Conservation (phyloP, 2,329 filamentous ascomycete species). For the Monosporascus sp. region DNA sequence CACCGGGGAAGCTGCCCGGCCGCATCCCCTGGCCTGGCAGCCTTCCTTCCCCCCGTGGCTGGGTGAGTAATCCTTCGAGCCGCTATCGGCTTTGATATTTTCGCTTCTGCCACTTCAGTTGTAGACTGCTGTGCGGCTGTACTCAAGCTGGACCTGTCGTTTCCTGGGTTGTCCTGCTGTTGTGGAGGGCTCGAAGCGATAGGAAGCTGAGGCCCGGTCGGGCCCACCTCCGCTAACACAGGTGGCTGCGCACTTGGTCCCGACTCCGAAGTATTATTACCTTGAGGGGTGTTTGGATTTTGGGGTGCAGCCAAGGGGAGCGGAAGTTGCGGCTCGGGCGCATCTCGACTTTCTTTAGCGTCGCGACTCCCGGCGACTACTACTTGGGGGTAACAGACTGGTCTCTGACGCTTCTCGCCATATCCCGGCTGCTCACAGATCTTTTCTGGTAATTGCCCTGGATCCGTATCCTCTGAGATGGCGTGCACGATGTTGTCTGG, state of each 20-base stretch:
- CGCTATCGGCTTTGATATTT: slow-evolving; percentile 3
- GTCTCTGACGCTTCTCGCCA: no score
- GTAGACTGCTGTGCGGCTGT: neutral
- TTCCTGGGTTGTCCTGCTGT: neutral
- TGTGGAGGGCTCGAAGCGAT: neutral
- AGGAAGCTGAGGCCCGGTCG: neutral
- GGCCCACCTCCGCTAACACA: neutral
- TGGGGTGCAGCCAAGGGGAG: neutral
- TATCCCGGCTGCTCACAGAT: no score
- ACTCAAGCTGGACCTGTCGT: neutral
- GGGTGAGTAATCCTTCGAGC: slow-evolving; percentile 35
- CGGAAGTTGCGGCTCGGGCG: neutral
- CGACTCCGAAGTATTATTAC: no score
- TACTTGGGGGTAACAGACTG: no score
- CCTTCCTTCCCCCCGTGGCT: slow-evolving; percentile 48
- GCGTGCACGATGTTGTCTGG: no score
- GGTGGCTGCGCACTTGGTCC: neutral
- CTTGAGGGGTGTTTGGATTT: neutral
- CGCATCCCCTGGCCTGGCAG: slow-evolving; percentile 46
- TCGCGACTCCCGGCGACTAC: neutral
- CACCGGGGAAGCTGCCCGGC: slow-evolving; percentile 42
- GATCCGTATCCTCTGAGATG: no score
- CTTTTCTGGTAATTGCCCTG: no score
- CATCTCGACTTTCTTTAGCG: neutral
- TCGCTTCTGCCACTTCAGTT: neutral